Percentiles rank a stretch among this genome's conserved stretches.
phyloP scores from a whole-genome alignment of 345 rosid species.

The Carallia brachiata region DNA sequence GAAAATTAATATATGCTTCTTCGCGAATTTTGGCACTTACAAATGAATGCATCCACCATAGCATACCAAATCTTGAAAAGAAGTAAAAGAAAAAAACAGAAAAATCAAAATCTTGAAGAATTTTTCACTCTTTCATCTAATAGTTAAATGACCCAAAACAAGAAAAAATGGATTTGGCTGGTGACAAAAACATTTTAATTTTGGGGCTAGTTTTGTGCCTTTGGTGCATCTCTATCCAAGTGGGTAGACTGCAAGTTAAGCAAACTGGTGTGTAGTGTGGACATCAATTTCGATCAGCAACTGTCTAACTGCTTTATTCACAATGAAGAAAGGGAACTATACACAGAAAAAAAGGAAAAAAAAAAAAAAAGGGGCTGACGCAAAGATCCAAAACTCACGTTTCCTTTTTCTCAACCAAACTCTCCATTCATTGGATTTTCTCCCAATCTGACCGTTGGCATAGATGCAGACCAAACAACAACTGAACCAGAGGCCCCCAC shows the following conservation, averaged over 20 bases:
- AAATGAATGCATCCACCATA: no score
- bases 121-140: slow-evolving; percentile 5
- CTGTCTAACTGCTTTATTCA: slow-evolving; percentile 35
- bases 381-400: slow-evolving; percentile 33
- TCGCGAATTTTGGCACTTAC: no score
- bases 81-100: not conserved
- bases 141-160: not conserved
- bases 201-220: slow-evolving; percentile 3
- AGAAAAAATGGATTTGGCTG: not conserved
- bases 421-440: slow-evolving; percentile 36
- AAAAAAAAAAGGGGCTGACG: slow-evolving; percentile 15
- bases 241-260: slow-evolving; percentile 60
- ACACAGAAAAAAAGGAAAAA: no score
- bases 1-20: no score
- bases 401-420: slow-evolving; percentile 50
- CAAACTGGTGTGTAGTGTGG: slow-evolving; percentile 21
- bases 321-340: slow-evolving; percentile 32
- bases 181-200: not conserved
- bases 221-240: slow-evolving; percentile 18
- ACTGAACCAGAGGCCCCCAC: slow-evolving; percentile 28
- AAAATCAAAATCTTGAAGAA: slow-evolving; percentile 5
- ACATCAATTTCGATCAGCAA: slow-evolving; percentile 23
- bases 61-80: not conserved
- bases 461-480: slow-evolving; percentile 44
- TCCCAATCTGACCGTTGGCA: slow-evolving; percentile 46